phyloP scores from a whole-genome alignment of 345 rosid genomes.

The Euphorbia peplus region DNA sequence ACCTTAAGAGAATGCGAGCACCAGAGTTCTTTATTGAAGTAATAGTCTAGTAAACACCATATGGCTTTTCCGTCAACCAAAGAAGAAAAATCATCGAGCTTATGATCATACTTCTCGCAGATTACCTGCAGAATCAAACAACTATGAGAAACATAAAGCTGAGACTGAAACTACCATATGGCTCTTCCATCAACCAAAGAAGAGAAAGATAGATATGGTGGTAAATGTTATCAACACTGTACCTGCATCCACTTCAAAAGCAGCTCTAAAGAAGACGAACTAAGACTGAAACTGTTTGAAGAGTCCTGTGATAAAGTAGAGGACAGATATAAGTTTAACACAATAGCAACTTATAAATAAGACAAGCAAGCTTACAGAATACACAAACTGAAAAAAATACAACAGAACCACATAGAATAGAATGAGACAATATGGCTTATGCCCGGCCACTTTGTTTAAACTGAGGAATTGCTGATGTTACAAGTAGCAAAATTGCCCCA shows the following conservation, averaged over 20 bases:
- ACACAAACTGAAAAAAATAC: neutral
- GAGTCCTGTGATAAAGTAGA: constrained; percentile 36
- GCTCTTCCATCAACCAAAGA: neutral
- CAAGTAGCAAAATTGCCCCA: neutral
- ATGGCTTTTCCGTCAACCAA: constrained; percentile 83
- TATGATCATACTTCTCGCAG: constrained; percentile 51
- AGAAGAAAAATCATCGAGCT: constrained; percentile 49
- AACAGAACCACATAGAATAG: neutral
- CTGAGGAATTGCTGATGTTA: neutral
- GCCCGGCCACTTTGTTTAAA: neutral
- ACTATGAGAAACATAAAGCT: constrained; percentile 10
- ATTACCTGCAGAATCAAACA: constrained; percentile 53
- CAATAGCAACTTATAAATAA: neutral
- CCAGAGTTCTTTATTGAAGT: constrained; percentile 72
- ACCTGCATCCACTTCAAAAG: constrained; percentile 89
- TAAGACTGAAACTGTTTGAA: constrained; percentile 9
- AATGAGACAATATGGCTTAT: neutral
- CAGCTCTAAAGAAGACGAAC: constrained; percentile 49
- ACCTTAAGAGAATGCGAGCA: constrained; percentile 58
- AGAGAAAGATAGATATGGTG: neutral
- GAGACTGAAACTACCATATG: neutral
- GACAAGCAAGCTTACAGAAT: constrained; percentile 2
- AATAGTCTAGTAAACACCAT: constrained; percentile 94
- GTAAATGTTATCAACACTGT: neutral
- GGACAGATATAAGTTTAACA: constrained; percentile 1